Evolutionary conservation across 148 eudicot species (phyloP), one percentile per base, ranked within the genome.

Genomic region (Vaccinium darrowii): DNA sequence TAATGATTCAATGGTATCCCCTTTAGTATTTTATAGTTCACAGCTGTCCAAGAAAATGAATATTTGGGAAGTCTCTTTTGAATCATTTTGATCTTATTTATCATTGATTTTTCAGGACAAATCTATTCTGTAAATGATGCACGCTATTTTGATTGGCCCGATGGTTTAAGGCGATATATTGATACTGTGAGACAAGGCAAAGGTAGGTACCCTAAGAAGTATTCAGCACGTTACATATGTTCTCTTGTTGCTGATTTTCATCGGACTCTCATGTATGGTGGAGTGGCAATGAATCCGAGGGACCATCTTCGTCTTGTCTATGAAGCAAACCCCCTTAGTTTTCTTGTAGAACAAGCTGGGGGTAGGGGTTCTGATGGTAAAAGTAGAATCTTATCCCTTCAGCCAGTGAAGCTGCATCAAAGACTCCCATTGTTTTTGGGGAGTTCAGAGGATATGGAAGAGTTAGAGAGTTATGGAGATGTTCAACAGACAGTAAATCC

Each of bases 101-200:
- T 54, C 60, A 72, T 18, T 88, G 36, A 79, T 58, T 21, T 93
- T 57, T 83, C 95, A 95, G 99, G 99, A 71, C 99, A 95, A 90
- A 97, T 97, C 21, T 97, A 96, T 89, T 97, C 99, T 14, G 99
- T 97, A n/a, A 97, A 97, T 65, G 99, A 97, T 91, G 98, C 99
- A 3, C 95, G 99, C 15, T 97, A 97, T 88, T 97, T 97, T 54
- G 98, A 95, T 88, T 97, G 98, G 99, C 96, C 99, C 6, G 95
- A 94, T 86, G 98, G 99, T 75, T 92, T 97, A 84, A 94, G 92
- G 86, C 81, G 82, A 82, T 97, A 95, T 75, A 97, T 95, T 21
- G 99, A 97, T 89, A 97, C 96, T 11, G 85, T 94, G 27, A 93
- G 99, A 89, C 99, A 94, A 92, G 99, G 99, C 71, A 97, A 97